Percentiles rank a stretch among this genome's conserved stretches.
phyloP scores from a whole-genome alignment of 2,329 filamentous ascomycete species.

The Arachnomyces sp. region DNA sequence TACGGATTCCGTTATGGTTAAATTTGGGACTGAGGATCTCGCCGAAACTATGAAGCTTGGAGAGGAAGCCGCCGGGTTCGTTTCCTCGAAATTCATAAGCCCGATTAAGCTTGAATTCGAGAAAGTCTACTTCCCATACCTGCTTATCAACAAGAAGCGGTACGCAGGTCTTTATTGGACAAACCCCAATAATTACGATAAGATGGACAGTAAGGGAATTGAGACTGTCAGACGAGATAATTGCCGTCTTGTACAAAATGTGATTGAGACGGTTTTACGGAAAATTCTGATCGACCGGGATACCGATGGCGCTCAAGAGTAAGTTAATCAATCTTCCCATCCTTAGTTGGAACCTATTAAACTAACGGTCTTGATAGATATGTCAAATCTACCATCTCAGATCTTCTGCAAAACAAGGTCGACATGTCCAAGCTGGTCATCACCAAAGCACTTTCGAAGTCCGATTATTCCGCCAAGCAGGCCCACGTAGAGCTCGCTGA shows the following conservation, averaged over 20 bases:
- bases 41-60: conserved; percentile 88
- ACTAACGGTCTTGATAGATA: conserved; percentile 56
- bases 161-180: conserved; percentile 99
- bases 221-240: conserved; percentile 97
- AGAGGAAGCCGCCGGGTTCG: conserved; percentile 81
- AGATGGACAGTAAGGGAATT: conserved; percentile 99
- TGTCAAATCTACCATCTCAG: conserved; percentile 91
- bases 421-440: conserved; percentile 99
- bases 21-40: conserved; percentile 85
- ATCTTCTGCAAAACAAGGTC: conserved; percentile 91
- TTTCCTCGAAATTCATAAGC: conserved; percentile 87
- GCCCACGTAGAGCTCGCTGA: conserved; percentile 92
- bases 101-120: conserved; percentile 99
- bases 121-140: conserved; percentile 96
- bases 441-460: conserved; percentile 90
- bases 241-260: conserved; percentile 87
- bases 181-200: conserved; percentile 87
- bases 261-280: conserved; percentile 90
- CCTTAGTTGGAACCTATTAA: background rate
- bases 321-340: conserved; percentile 37
- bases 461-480: conserved; percentile 83
- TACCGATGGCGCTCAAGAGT: conserved; percentile 86
- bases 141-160: conserved; percentile 99
- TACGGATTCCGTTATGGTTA: conserved; percentile 99
- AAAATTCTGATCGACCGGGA: conserved; percentile 96